Conservation (phyloP, 1,139 yeast species). For the Hansenula lynferdii region DNA sequence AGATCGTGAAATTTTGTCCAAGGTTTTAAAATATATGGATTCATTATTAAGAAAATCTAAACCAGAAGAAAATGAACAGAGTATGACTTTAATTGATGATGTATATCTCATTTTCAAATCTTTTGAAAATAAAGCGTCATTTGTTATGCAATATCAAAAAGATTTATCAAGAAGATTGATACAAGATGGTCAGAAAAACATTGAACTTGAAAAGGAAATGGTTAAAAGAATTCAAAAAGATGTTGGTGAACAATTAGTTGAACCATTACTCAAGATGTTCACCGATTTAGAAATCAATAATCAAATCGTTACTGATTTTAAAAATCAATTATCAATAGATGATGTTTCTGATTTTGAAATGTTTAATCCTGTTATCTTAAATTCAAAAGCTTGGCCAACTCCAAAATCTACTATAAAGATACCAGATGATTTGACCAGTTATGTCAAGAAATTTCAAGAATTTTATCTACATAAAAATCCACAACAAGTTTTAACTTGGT, state of each 20-base stretch:
- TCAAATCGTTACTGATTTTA: conserved; percentile 7
- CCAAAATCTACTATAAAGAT: conserved; percentile 7
- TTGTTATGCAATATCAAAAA: conserved; percentile 29
- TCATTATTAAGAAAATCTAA: conserved; percentile 20
- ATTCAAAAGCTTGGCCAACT: conserved; percentile 15
- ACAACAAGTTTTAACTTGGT: conserved; percentile 12
- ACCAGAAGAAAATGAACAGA: conserved; percentile 10
- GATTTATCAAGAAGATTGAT: conserved; percentile 33
- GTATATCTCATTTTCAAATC: conserved; percentile 23
- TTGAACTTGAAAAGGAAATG: conserved; percentile 24
- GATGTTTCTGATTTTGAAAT: not conserved
- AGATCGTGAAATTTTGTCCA: conserved; percentile 21
- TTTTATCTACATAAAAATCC: conserved; percentile 20
- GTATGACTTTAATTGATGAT: conserved; percentile 18
- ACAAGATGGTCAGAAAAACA: conserved; percentile 22
- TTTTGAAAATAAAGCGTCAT: conserved; percentile 29
- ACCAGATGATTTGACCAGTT: conserved; percentile 8
- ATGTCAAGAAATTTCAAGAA: conserved; percentile 19
- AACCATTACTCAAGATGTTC: conserved; percentile 30
- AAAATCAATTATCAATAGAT: not conserved
- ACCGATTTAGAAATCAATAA: conserved; percentile 24
- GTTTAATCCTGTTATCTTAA: conserved; percentile 18
- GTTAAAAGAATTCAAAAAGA: conserved; percentile 25
- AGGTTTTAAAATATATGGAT: conserved; percentile 28
- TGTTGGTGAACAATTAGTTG: conserved; percentile 27